Conservation (phyloP, 2,329 filamentous ascomycete genomes). For the Scedosporium dehoogii region DNA sequence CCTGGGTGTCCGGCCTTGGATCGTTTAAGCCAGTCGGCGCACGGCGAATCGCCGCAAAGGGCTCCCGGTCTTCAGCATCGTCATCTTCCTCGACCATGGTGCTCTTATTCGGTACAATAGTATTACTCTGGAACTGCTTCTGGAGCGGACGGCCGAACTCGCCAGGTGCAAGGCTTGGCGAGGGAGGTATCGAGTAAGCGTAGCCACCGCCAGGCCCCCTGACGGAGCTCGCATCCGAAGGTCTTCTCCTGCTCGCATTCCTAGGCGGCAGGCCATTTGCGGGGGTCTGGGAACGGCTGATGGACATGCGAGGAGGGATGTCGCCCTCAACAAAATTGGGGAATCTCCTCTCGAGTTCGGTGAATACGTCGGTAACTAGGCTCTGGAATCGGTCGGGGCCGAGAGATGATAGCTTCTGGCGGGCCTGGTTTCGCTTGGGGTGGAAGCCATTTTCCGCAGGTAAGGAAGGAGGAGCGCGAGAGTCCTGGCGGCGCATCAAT, state of each 20-base stretch:
- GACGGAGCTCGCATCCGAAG: slow-evolving; percentile 55
- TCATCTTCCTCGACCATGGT: slow-evolving; percentile 96
- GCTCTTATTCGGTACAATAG: slow-evolving; percentile 94
- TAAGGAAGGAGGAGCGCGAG: slow-evolving; percentile 41
- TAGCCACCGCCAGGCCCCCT: slow-evolving; percentile 24
- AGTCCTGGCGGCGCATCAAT: slow-evolving; percentile 70
- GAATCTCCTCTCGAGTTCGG: slow-evolving; percentile 83
- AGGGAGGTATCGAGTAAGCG: slow-evolving; percentile 46
- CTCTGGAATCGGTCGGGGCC: slow-evolving; percentile 81
- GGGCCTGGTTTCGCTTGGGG: slow-evolving; percentile 94
- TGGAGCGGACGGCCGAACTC: slow-evolving; percentile 69
- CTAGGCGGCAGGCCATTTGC: slow-evolving; percentile 46
- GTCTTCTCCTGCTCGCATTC: slow-evolving; percentile 43
- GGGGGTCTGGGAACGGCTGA: slow-evolving; percentile 54
- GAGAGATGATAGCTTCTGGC: slow-evolving; percentile 85
- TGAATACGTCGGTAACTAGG: slow-evolving; percentile 90
- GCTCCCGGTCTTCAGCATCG: slow-evolving; percentile 50
- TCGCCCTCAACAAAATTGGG: slow-evolving; percentile 67
- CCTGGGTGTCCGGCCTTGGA: slow-evolving; percentile 18
- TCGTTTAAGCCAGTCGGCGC: slow-evolving; percentile 13
- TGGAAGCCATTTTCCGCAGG: slow-evolving; percentile 75
- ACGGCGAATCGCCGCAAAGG: slow-evolving; percentile 36
- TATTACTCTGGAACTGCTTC: slow-evolving; percentile 90
- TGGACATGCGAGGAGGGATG: slow-evolving; percentile 54
- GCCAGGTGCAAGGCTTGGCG: slow-evolving; percentile 47